A percentile compares a stretch with the other conserved stretches of the same genome.
These are phyloP conservation scores for Phytophthora cajani DNA, from an alignment of 352 stramenopile genomes.

Conservation along the genomic window DNA sequence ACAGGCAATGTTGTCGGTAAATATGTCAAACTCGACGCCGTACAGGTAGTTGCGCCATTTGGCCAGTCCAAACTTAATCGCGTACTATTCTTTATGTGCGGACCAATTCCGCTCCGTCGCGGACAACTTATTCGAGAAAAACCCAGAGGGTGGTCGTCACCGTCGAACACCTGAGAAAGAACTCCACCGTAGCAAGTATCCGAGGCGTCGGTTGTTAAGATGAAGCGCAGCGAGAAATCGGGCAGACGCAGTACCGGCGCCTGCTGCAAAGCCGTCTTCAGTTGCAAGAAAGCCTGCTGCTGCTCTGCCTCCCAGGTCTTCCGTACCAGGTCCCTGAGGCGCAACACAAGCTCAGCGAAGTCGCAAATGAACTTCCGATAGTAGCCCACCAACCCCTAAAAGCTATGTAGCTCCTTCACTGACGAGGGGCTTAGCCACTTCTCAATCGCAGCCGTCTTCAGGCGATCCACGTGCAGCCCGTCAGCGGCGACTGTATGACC, in stretches of 20 bases:
- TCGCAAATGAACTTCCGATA: conserved; percentile 40
- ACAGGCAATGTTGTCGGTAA: conserved; percentile 8
- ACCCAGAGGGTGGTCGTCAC: conserved; percentile 34
- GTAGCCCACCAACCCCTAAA: conserved; percentile 35
- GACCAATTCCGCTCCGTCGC: conserved; percentile 18
- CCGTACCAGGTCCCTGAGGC: conserved; percentile 34
- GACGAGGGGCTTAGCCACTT: conserved; percentile 9
- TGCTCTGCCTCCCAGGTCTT: conserved; percentile 26
- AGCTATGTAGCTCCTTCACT: conserved; percentile 29
- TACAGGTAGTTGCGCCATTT: conserved; percentile 26
- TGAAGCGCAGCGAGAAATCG: conserved; percentile 27
- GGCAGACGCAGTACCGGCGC: conserved; percentile 32
- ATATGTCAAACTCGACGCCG: conserved; percentile 12
- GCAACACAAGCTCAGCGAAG: conserved; percentile 25
- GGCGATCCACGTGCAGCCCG: conserved; percentile 27
- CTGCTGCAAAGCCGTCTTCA: conserved; percentile 32
- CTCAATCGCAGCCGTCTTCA: conserved; percentile 36
- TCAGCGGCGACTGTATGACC: conserved; percentile 30
- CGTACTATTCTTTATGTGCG: conserved; percentile 21
- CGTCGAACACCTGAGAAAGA: background rate
- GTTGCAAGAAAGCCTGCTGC: conserved; percentile 12
- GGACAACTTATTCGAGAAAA: conserved; percentile 22
- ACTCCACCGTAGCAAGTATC: conserved; percentile 16
- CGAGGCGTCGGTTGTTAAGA: conserved; percentile 43
- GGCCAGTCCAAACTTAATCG: conserved; percentile 22